Conservation (phyloP, 495 filamentous ascomycete genomes). For the Tricharina praecox region DNA sequence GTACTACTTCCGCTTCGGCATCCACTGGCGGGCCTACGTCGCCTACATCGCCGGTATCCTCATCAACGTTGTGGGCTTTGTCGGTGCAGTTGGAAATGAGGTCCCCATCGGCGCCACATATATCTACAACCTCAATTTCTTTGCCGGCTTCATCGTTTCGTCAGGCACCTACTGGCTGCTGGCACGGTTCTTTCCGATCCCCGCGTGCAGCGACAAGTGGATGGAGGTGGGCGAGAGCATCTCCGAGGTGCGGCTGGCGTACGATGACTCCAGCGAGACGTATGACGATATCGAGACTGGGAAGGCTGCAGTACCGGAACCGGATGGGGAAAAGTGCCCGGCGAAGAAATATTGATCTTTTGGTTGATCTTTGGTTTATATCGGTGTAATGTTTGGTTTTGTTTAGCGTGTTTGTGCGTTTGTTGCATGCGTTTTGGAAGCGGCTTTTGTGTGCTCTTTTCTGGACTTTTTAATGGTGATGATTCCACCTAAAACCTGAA, state of each 20-base stretch:
- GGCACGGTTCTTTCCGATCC: slow-evolving; percentile 52
- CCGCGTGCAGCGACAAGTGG: slow-evolving; percentile 59
- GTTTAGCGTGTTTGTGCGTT: too few species aligned
- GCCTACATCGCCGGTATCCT: slow-evolving; percentile 74
- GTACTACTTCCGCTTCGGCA: slow-evolving; percentile 57
- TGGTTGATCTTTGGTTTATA: too few species aligned
- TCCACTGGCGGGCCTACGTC: slow-evolving; percentile 68
- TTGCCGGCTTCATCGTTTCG: slow-evolving; percentile 64
- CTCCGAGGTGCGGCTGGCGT: slow-evolving; percentile 34
- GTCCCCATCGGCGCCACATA: slow-evolving; percentile 66
- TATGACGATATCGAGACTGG: slow-evolving; percentile 5
- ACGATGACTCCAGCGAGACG: slow-evolving; percentile 22
- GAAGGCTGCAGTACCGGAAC: too few species aligned
- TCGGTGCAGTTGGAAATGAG: slow-evolving; percentile 49
- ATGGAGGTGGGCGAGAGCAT: slow-evolving; percentile 62
- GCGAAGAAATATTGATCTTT: too few species aligned
- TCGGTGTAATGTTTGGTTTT: too few species aligned
- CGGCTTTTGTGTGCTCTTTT: too few species aligned
- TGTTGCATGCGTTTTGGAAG: too few species aligned
- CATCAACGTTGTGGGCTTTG: slow-evolving; percentile 87
- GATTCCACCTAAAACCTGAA: too few species aligned
- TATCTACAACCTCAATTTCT: slow-evolving; percentile 78
- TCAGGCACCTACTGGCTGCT: slow-evolving; percentile 48
- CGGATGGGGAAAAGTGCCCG: too few species aligned
- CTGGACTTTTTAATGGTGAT: too few species aligned